phyloP scores from a whole-genome alignment of 331 rosid species.

The Malus hybrid region DNA sequence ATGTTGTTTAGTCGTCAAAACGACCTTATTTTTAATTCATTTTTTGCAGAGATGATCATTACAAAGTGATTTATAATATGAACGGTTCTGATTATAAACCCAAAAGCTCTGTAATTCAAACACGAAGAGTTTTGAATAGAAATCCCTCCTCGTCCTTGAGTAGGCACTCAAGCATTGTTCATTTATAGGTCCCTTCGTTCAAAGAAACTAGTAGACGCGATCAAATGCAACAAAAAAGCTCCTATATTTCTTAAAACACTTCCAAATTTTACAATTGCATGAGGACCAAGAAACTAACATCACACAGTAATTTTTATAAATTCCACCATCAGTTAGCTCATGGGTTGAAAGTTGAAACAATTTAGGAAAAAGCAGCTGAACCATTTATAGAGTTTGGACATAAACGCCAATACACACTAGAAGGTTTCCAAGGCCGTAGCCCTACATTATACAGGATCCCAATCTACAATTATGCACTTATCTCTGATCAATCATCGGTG shows the following conservation, averaged over 20 bases:
- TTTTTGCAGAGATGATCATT: no score
- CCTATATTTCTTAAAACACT: neutral
- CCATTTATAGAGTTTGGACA: neutral
- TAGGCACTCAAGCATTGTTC: no score
- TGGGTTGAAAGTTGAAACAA: neutral
- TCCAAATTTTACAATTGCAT: neutral
- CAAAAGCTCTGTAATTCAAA: no score
- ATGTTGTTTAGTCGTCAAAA: no score
- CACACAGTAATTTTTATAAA: neutral
- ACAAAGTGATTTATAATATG: no score
- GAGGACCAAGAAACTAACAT: neutral
- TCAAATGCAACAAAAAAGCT: neutral
- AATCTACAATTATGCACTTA: neutral
- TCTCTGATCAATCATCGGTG: conserved; percentile 42
- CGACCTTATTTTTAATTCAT: no score
- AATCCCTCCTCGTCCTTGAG: no score
- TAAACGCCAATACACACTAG: neutral
- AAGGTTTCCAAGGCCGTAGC: neutral
- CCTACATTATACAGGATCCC: neutral
- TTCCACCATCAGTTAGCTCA: neutral
- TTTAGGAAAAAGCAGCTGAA: neutral
- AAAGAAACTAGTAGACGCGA: neutral
- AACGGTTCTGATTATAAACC: no score
- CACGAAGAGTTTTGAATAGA: no score
- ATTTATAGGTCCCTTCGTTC: neutral